These are phyloP conservation scores for Guyanaporus albipodus DNA, from an alignment of 768 basidiomycete genomes.

Conservation along the genomic window DNA sequence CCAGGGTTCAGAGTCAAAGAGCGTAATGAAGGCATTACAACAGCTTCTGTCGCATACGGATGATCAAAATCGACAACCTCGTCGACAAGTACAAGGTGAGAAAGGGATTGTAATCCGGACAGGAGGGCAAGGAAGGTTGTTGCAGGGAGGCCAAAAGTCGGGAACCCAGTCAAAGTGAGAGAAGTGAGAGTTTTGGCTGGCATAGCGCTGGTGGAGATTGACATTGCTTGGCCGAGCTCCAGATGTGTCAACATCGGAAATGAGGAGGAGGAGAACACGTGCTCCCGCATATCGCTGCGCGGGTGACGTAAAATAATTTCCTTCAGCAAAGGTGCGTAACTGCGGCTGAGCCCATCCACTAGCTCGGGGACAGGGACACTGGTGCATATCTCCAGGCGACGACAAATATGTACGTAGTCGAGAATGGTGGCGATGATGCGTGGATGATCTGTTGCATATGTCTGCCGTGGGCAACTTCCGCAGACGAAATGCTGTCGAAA, in stretches of 20 bases:
- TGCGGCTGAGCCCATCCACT: constrained; percentile 19
- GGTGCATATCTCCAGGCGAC: constrained; percentile 25
- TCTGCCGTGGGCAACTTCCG: constrained; percentile 17
- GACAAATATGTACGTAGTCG: constrained; percentile 24
- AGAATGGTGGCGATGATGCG: constrained; percentile 26
- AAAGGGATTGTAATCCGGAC: constrained; percentile 21
- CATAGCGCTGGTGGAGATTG: constrained; percentile 17
- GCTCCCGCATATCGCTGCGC: constrained; percentile 3
- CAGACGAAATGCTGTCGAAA: constrained; percentile 24
- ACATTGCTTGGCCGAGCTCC: constrained; percentile 21
- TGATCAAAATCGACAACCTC: constrained; percentile 28
- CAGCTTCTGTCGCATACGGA: constrained; percentile 1
- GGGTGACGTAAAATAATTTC: constrained; percentile 26
- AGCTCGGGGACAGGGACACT: constrained; percentile 24
- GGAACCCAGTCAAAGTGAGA: constrained; percentile 24
- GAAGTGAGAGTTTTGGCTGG: constrained; percentile 17
- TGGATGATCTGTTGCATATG: constrained; percentile 18
- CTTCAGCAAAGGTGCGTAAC: constrained; percentile 23
- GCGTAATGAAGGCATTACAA: constrained; percentile 19
- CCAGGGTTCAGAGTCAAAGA: constrained; percentile 24
- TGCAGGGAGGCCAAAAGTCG: constrained; percentile 21
- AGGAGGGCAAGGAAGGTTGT: constrained; percentile 20
- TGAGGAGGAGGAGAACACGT: constrained; percentile 14
- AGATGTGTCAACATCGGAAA: constrained; percentile 21
- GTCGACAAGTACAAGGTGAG: constrained; percentile 22